Evolutionary conservation across 2,329 filamentous ascomycete genomes (phyloP).

Genomic region (Ophiocordyceps robertsii): DNA sequence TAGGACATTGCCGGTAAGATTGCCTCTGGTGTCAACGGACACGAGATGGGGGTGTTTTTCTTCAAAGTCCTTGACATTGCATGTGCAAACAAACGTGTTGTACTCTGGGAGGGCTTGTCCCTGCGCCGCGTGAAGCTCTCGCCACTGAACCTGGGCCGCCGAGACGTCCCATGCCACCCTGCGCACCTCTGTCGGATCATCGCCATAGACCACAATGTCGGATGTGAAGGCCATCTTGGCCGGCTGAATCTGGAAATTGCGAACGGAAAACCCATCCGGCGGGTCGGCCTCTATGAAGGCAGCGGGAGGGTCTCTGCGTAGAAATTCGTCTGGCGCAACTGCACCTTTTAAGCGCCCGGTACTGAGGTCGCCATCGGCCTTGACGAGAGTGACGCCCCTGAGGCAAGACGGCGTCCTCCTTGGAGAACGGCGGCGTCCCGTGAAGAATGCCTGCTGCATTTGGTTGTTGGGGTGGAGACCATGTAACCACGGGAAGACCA

Average conservation of each 20-base stretch:
- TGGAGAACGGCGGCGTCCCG: constrained; percentile 57
- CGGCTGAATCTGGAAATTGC: constrained; percentile 94
- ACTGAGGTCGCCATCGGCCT: constrained; percentile 69
- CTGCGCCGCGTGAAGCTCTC: constrained; percentile 45
- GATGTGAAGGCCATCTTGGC: constrained; percentile 79
- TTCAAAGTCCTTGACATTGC: constrained; percentile 60
- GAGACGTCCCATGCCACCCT: constrained; percentile 58
- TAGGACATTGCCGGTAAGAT: constrained; percentile 61
- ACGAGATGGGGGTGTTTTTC: constrained; percentile 55
- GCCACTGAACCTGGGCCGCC: constrained; percentile 64
- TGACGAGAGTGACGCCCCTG: constrained; percentile 73
- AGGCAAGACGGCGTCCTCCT: constrained; percentile 59
- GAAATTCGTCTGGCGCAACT: constrained; percentile 66
- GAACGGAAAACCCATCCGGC: constrained; percentile 79
- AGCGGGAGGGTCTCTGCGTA: constrained; percentile 36
- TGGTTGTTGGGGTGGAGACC: constrained; percentile 82
- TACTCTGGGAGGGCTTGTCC: constrained; percentile 48
- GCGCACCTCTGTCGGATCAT: constrained; percentile 46
- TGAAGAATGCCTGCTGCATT: constrained; percentile 82
- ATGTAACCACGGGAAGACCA: constrained; percentile 93
- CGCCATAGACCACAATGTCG: constrained; percentile 86
- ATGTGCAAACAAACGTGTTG: constrained; percentile 68
- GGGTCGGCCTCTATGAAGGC: constrained; percentile 78
- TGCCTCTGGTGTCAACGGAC: constrained; percentile 58
- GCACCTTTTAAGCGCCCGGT: constrained; percentile 74